Evolutionary conservation across 2,329 filamentous ascomycete genomes (phyloP).

Genomic region (Dactylellina drechsleri): DNA sequence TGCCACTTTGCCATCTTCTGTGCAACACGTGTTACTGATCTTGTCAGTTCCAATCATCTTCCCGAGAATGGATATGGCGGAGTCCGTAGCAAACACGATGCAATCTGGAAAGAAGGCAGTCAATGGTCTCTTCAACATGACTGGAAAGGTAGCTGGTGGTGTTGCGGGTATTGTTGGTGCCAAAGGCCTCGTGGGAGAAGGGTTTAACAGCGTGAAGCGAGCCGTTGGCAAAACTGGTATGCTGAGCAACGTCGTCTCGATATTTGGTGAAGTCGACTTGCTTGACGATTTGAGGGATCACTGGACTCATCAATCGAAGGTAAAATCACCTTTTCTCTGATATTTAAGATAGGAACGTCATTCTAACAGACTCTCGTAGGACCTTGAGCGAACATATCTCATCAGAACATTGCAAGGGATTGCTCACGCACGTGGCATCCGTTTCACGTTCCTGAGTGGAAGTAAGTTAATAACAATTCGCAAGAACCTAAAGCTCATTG

Average conservation of each 20-base stretch:
- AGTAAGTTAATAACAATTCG: constrained; percentile 65
- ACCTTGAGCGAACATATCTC: constrained; percentile 94
- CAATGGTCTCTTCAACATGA: constrained; percentile 93
- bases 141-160: constrained; percentile 93
- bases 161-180: constrained; percentile 95
- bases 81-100: constrained; percentile 89
- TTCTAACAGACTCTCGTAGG: constrained; percentile 64
- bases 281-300: constrained; percentile 93
- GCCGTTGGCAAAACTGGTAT: constrained; percentile 93
- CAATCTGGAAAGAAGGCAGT: constrained; percentile 96
- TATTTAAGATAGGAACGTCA: neutral
- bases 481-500: constrained; percentile 13
- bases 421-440: constrained; percentile 89
- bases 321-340: constrained; percentile 60
- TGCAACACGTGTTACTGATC: constrained; percentile 98
- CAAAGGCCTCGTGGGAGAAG: constrained; percentile 89
- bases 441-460: constrained; percentile 96
- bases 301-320: constrained; percentile 98
- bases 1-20: constrained; percentile 85
- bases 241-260: constrained; percentile 94
- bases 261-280: constrained; percentile 94
- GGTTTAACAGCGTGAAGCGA: constrained; percentile 94
- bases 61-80: constrained; percentile 87
- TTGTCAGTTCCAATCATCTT: constrained; percentile 90
- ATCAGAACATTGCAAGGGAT: constrained; percentile 96